These are phyloP conservation scores for Picea sitchensis DNA, from an alignment of 75 land plant genomes.

Conservation along the genomic window DNA sequence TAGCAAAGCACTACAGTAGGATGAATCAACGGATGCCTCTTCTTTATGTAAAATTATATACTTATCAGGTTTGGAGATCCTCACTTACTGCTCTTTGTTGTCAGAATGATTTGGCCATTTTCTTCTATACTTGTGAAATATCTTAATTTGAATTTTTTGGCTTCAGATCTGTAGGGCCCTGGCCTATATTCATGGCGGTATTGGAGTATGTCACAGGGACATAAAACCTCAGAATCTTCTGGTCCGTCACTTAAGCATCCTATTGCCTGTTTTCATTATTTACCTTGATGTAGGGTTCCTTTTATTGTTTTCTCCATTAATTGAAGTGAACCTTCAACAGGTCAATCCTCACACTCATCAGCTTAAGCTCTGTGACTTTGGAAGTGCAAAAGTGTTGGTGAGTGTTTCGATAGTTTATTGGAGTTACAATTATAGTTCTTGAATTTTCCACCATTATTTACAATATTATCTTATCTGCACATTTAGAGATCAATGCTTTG, in stretches of 20 bases:
- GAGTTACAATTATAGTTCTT: background rate
- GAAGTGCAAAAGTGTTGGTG: constrained; percentile 85
- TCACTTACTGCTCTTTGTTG: background rate
- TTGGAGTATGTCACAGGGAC: constrained; percentile 85
- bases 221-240: constrained; percentile 83
- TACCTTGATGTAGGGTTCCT: background rate
- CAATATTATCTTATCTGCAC: no score
- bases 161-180: constrained; percentile 73
- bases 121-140: background rate
- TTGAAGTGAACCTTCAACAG: constrained; percentile 26
- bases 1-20: constrained; percentile 66
- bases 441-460: background rate
- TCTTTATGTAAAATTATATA: constrained; percentile 72
- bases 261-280: background rate
- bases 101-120: background rate
- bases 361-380: constrained; percentile 82
- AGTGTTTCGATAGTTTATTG: background rate
- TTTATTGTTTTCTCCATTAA: background rate
- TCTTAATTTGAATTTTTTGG: background rate
- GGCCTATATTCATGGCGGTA: constrained; percentile 80
- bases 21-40: constrained; percentile 84
- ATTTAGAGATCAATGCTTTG: background rate
- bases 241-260: constrained; percentile 31
- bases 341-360: constrained; percentile 90
- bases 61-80: constrained; percentile 58